Conservation (phyloP, 208 protist genomes). For the Polymyxa betae region DNA sequence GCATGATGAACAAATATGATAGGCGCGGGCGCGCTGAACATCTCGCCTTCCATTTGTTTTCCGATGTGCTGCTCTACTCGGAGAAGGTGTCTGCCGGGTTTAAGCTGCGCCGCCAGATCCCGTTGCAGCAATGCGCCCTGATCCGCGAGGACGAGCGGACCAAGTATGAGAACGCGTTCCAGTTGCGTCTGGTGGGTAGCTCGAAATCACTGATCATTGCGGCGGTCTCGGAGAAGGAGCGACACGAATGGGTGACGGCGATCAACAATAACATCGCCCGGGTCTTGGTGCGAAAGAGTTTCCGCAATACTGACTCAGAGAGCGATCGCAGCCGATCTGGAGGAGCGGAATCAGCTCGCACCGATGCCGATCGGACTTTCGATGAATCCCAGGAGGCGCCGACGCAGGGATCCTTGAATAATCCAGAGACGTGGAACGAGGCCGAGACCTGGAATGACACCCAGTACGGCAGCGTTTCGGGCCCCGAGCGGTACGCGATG, state of each 20-base stretch:
- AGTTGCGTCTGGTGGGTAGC: neutral
- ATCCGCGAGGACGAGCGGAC: neutral
- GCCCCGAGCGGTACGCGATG: neutral
- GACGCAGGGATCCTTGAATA: no score
- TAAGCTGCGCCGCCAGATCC: neutral
- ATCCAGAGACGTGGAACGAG: neutral
- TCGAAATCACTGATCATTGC: neutral
- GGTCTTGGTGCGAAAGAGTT: neutral
- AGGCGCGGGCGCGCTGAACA: neutral
- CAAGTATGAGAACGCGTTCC: neutral
- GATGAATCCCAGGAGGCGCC: no score
- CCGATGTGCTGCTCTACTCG: conserved; percentile 6
- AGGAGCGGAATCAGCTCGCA: neutral
- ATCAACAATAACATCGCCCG: neutral
- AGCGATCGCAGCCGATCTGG: neutral
- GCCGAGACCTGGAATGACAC: neutral
- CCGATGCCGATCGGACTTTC: neutral
- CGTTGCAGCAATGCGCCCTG: neutral
- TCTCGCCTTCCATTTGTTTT: conserved; percentile 38
- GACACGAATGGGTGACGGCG: neutral
- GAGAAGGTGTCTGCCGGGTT: neutral
- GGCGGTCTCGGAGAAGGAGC: neutral
- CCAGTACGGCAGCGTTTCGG: neutral
- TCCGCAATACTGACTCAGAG: neutral
- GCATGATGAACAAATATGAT: conserved; percentile 29